A percentile compares a stretch with the other conserved stretches of the same genome.
phyloP scores from a whole-genome alignment of 352 stramenopile genomes.

The Ophiocytium majus region DNA sequence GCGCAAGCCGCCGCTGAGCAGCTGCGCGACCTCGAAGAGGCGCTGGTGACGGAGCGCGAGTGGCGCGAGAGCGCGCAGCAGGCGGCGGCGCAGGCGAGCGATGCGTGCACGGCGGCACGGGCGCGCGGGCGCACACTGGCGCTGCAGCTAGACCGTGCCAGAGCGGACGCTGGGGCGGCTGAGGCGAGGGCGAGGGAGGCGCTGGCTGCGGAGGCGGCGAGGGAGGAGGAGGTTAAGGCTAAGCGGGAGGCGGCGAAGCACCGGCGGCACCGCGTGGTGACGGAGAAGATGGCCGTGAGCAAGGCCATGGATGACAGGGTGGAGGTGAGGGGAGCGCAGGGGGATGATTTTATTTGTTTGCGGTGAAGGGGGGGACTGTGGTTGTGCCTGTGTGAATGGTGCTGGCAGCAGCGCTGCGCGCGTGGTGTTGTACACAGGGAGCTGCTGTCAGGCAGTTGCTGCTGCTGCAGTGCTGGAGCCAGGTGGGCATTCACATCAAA shows the following conservation, averaged over 20 bases:
- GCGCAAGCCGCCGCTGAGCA: background rate
- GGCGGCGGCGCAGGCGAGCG: background rate
- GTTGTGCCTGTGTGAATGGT: too few relatives aligned
- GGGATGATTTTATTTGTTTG: too few relatives aligned
- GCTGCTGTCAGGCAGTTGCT: too few relatives aligned
- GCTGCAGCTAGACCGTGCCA: background rate
- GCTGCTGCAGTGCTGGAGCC: too few relatives aligned
- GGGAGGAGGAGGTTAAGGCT: background rate
- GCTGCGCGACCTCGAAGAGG: background rate
- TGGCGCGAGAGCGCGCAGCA: background rate
- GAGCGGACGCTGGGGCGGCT: background rate
- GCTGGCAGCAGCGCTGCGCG: too few relatives aligned
- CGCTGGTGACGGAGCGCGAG: background rate
- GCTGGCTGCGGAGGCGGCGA: background rate
- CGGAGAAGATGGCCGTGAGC: background rate
- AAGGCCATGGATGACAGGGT: constrained; percentile 13
- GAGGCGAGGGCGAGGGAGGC: background rate
- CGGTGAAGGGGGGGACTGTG: too few relatives aligned
- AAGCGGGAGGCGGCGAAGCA: background rate
- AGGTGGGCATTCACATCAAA: too few relatives aligned
- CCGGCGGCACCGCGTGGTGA: background rate
- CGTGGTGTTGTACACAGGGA: too few relatives aligned
- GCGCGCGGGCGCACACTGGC: background rate
- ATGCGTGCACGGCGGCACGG: background rate
- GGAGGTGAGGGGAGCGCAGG: background rate